Percentiles rank a stretch among this genome's conserved stretches.
phyloP scores from a whole-genome alignment of 2,329 filamentous ascomycete genomes.

The Fusarium nanum region DNA sequence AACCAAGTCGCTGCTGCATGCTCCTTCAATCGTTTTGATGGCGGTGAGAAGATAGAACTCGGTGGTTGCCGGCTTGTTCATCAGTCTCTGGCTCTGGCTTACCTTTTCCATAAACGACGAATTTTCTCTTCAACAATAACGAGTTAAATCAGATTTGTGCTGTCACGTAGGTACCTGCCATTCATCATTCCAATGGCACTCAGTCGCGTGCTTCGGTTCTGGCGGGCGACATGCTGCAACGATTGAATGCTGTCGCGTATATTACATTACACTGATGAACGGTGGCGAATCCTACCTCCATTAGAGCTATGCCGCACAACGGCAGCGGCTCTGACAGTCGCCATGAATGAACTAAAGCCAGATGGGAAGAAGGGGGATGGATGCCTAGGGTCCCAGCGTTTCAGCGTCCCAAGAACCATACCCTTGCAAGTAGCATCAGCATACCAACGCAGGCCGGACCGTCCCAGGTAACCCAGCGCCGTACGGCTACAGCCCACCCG shows the following conservation, averaged over 20 bases:
- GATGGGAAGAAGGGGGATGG: constrained; percentile 13
- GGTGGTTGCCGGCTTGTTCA: background rate
- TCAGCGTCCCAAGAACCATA: constrained; percentile 27
- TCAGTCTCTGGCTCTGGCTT: background rate
- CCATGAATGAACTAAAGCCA: constrained; percentile 17
- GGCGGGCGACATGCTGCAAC: background rate
- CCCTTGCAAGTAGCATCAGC: constrained; percentile 1
- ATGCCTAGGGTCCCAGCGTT: constrained; percentile 25
- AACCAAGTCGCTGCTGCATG: background rate
- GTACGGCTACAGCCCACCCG: constrained; percentile 7
- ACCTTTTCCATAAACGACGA: background rate
- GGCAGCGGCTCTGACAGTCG: constrained; percentile 28
- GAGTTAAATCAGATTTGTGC: background rate
- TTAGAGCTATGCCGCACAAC: constrained; percentile 23
- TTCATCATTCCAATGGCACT: background rate
- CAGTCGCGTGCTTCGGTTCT: background rate
- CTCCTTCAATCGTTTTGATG: background rate
- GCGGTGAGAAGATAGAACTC: background rate
- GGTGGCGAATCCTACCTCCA: constrained; percentile 13
- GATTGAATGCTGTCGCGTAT: constrained; percentile 9
- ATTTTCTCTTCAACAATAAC: background rate
- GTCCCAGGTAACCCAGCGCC: constrained; percentile 39
- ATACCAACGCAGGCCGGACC: constrained; percentile 40
- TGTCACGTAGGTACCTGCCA: too few species aligned
- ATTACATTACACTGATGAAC: background rate